phyloP scores from a whole-genome alignment of 768 basidiomycete species.

The Mycena epipterygia region DNA sequence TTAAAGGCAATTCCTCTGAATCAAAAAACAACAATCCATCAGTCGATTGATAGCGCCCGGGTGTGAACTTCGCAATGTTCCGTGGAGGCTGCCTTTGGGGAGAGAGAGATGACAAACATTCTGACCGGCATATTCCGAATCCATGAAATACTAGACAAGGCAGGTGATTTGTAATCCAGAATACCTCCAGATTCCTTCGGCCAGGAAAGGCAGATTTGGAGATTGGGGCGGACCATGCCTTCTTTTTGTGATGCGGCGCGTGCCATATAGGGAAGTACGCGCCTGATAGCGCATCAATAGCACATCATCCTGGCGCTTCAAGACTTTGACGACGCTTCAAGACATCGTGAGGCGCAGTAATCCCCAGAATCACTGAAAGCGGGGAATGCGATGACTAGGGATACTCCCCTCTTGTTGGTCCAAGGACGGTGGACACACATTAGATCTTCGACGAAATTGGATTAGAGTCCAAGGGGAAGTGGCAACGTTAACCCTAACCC shows the following conservation, averaged over 20 bases:
- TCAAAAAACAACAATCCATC: neutral
- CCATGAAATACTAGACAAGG: slow-evolving; percentile 1
- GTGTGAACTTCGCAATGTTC: too few species aligned
- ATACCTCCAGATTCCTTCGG: neutral
- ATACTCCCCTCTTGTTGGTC: slow-evolving; percentile 17
- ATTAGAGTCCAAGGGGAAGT: slow-evolving; percentile 6
- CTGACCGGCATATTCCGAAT: too few species aligned
- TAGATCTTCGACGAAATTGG: slow-evolving; percentile 16
- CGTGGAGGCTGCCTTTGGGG: too few species aligned
- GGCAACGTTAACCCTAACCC: neutral
- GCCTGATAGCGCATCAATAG: slow-evolving; percentile 29
- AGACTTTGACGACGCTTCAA: slow-evolving; percentile 13
- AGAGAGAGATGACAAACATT: too few species aligned
- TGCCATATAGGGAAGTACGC: neutral
- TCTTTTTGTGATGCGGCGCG: slow-evolving; percentile 13
- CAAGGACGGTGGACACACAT: slow-evolving; percentile 21
- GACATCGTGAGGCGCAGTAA: neutral
- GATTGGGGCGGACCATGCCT: slow-evolving; percentile 10
- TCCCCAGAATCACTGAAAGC: neutral
- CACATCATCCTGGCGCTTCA: neutral
- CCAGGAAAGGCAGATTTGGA: neutral
- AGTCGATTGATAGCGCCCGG: too few species aligned
- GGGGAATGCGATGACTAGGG: neutral
- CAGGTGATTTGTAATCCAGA: neutral
- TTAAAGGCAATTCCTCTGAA: neutral